Base-by-base conservation (phyloP, 805 yeast genomes). In the Spathaspora boniae region DNA sequence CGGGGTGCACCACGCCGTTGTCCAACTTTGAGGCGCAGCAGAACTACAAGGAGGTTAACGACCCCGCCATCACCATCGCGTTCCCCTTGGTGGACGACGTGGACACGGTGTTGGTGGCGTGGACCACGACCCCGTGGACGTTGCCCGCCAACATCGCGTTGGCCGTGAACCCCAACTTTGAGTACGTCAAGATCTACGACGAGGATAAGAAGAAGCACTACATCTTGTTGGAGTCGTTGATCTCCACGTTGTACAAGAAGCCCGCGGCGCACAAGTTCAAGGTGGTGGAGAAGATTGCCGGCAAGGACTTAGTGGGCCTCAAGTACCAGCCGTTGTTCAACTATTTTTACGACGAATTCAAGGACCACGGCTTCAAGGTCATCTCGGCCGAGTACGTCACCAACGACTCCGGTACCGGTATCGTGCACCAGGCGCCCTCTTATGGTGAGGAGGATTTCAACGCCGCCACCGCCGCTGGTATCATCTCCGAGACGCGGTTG, bases 61-160 rank as follows among this genome's bases (percentile, higher is more conserved):
- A 93, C 62, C 99, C 99, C 7, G 96, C 96, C 8, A 89, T 94
- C 33, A 88, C 96, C 41, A 65, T 93, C 49, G 95, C 87, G 18
- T 94, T 93, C 74, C 85, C 86, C 44, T 69, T 86, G 38, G 67
- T 74, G 21, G 85, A 78, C 43, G 94, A 89, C 53, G 88, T 86
- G 45, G 78, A 83, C 53, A 86, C 95, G 36, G 70, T 76, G 46
- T 70, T 93, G 47, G 89, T 93, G 26, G 98, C 98, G 7, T 93
- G 99, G 99, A 93, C 99, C 29, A 93, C 99, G 42, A 93, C 99
- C 17, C 99, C 99, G 35, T 93, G 99, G 99, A 94, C 99, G 33
- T 72, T 93, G 56, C 98, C 98, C 27, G 85, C 96, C 19, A 91
- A 93, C 62, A 66, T 93, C 58, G 91, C 89, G 9, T 74, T 93